These are phyloP conservation scores for Bisporella sp. DNA, from an alignment of 2,329 filamentous ascomycete species.

Conservation along the genomic window DNA sequence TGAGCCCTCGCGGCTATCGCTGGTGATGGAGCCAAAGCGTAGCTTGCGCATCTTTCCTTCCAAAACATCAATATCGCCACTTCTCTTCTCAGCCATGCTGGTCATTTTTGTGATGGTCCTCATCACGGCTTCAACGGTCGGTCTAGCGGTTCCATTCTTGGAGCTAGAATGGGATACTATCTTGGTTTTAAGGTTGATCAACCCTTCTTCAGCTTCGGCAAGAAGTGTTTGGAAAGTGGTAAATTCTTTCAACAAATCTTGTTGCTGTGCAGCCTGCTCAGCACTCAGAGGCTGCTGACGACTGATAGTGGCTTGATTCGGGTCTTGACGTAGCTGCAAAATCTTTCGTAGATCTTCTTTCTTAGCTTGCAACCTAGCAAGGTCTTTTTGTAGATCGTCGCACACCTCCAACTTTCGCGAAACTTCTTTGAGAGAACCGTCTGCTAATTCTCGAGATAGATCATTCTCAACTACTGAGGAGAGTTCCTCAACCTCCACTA, in stretches of 20 bases:
- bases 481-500: slow-evolving; percentile 70
- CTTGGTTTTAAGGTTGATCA: slow-evolving; percentile 73
- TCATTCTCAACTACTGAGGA: slow-evolving; percentile 55
- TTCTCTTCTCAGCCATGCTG: slow-evolving; percentile 82
- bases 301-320: slow-evolving; percentile 56
- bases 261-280: slow-evolving; percentile 78
- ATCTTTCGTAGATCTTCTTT: slow-evolving; percentile 72
- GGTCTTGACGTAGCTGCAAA: slow-evolving; percentile 63
- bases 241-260: slow-evolving; percentile 72
- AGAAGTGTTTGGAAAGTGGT: slow-evolving; percentile 67
- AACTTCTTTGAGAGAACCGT: slow-evolving; percentile 61
- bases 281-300: slow-evolving; percentile 70
- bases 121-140: slow-evolving; percentile 86
- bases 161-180: slow-evolving; percentile 52
- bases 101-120: slow-evolving; percentile 93
- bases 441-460: slow-evolving; percentile 57
- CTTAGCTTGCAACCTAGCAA: slow-evolving; percentile 65
- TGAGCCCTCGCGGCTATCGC: slow-evolving; percentile 37
- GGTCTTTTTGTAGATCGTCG: slow-evolving; percentile 61
- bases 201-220: slow-evolving; percentile 69
- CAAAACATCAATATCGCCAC: slow-evolving; percentile 82
- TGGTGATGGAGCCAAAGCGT: slow-evolving; percentile 35
- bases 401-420: slow-evolving; percentile 62
- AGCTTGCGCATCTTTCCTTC: slow-evolving; percentile 80
- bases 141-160: slow-evolving; percentile 41